phyloP scores from a whole-genome alignment of 345 rosid species.

The Euphorbia peplus region DNA sequence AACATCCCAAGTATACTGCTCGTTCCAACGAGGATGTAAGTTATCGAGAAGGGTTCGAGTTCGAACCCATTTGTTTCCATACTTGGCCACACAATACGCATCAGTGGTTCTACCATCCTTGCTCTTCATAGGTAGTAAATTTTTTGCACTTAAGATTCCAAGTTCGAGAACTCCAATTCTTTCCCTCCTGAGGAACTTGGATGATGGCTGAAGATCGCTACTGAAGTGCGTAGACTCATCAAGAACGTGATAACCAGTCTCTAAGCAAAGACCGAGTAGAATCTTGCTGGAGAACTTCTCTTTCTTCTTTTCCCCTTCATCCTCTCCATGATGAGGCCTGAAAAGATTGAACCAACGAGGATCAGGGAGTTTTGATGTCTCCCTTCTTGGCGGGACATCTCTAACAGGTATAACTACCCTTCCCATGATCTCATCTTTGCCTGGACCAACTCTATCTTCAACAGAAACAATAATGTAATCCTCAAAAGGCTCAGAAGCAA shows the following conservation, averaged over 20 bases:
- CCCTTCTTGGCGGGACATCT: slow-evolving; percentile 14
- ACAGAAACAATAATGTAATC: slow-evolving; percentile 24
- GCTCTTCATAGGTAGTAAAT: slow-evolving; percentile 30
- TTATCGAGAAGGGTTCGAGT: slow-evolving; percentile 30
- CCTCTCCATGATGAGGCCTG: slow-evolving; percentile 17
- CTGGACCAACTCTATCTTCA: slow-evolving; percentile 28
- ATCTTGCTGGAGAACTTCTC: slow-evolving; percentile 35
- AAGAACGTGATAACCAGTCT: slow-evolving; percentile 35
- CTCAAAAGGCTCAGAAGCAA: slow-evolving; percentile 33
- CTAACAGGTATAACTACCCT: slow-evolving; percentile 13
- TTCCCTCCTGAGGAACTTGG: slow-evolving; percentile 29
- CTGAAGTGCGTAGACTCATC: slow-evolving; percentile 35
- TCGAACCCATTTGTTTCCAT: slow-evolving; percentile 36
- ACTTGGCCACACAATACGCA: slow-evolving; percentile 32
- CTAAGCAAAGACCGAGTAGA: slow-evolving; percentile 21
- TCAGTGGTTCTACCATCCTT: slow-evolving; percentile 28
- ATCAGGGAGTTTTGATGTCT: slow-evolving; percentile 22
- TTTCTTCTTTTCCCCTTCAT: slow-evolving; percentile 25
- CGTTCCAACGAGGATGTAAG: slow-evolving; percentile 34
- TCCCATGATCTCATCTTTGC: slow-evolving; percentile 31
- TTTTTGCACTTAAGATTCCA: slow-evolving; percentile 31
- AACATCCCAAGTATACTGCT: slow-evolving; percentile 39
- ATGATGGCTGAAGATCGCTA: slow-evolving; percentile 35
- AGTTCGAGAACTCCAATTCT: slow-evolving; percentile 32
- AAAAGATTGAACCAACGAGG: slow-evolving; percentile 26